Evolutionary conservation across 192 early-diverging fungal species (phyloP), one percentile per base, ranked within the genome.

Genomic region (Gonapodya sp.): DNA sequence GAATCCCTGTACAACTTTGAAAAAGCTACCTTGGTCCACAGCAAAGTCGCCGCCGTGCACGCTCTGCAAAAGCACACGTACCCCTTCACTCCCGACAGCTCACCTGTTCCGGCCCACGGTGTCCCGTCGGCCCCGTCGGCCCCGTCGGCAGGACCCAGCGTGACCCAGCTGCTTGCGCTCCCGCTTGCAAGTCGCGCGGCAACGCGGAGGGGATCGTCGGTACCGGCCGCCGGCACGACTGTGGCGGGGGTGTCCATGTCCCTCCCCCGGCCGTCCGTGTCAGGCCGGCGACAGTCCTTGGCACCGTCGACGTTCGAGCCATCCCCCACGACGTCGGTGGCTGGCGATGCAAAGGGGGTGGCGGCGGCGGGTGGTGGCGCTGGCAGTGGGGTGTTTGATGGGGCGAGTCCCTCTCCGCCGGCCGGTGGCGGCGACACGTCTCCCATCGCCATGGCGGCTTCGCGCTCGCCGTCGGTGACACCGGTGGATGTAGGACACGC

Each of bases 1-100:
- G 83, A 83, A 34, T 81, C 81, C n/a, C 80, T 85, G 0, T 73
- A 83, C 81, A 85, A 85, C 78, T 83, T 83, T 36, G 82, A 83
- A 73, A 85, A 85, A 75, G 83, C 73, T 64, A 36, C 82, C 34
- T 35, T 79, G 31, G 73, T 85, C 2, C 83, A 35, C 31, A 36
- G 36, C 31, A 31, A 79, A 31, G 77, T 84, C 36, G 36, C 16
- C 31, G 16, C 35, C 2, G 80, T 85, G 0, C 80, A 79, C 31
- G 72, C 79, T 2, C 78, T 24, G 18, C 84, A 85, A 73, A 73
- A 82, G 31, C 36, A 64, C 30, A 79, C 79, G 37, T 85, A 83
- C 73, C 80, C 84, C 18, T 85, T 83, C 16, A 31, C 36, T 32
- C 80, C 73, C 24, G 84, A 85, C 74, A 82, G 81, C 31, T 79